Conservation (phyloP, 768 basidiomycete genomes). For the Paxillus ammoniavirescens region DNA sequence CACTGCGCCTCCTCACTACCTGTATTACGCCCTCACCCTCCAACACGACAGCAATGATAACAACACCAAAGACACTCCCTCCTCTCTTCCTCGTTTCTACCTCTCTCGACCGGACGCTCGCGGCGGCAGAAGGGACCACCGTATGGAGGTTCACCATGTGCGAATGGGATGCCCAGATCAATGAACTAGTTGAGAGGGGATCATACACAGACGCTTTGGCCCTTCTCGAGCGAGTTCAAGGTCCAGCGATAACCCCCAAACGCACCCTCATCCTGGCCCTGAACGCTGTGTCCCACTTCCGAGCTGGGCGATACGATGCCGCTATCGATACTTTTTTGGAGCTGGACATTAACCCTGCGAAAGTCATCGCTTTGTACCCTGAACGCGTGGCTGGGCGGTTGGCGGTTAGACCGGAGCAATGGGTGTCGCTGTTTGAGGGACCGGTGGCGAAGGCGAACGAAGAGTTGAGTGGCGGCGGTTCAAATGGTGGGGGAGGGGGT, state of each 20-base stretch:
- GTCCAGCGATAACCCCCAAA: constrained; percentile 27
- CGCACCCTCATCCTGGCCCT: constrained; percentile 63
- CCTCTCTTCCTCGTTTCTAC: constrained; percentile 65
- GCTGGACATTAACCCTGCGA: constrained; percentile 89
- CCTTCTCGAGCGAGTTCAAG: constrained; percentile 52
- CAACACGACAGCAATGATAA: constrained; percentile 28
- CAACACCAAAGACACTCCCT: constrained; percentile 22
- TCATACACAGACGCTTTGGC: constrained; percentile 79
- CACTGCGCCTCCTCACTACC: constrained; percentile 55
- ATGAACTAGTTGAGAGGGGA: constrained; percentile 71
- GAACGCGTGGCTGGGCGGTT: constrained; percentile 78
- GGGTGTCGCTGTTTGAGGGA: constrained; percentile 87
- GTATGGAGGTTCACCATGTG: constrained; percentile 77
- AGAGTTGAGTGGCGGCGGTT: neutral
- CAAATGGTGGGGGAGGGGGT: too few relatives aligned
- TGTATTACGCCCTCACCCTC: constrained; percentile 44
- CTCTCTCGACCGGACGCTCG: constrained; percentile 67
- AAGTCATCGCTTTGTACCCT: constrained; percentile 88
- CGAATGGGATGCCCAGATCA: constrained; percentile 78
- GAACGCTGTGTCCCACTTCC: constrained; percentile 78
- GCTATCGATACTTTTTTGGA: constrained; percentile 88
- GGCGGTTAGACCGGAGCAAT: constrained; percentile 61
- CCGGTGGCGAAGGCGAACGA: constrained; percentile 33
- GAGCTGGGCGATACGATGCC: constrained; percentile 60
- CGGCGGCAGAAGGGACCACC: constrained; percentile 67